phyloP scores from a whole-genome alignment of 2,329 filamentous ascomycete species.

The Fusarium sp. region DNA sequence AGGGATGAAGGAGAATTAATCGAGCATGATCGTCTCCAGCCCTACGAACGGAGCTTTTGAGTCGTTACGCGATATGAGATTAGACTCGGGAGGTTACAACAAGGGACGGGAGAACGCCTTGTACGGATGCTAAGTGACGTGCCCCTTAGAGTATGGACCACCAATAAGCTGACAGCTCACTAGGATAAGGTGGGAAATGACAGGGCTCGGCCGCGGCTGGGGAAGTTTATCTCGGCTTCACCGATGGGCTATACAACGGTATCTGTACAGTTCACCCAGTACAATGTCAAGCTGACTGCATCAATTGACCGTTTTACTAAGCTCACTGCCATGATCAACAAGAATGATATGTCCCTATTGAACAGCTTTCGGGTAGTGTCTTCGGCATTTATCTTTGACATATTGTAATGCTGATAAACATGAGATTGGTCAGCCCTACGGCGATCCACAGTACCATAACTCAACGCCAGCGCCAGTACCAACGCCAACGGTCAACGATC shows the following conservation, averaged over 20 bases:
- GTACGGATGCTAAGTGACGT: neutral
- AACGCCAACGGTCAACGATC: neutral
- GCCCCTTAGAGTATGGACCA: neutral
- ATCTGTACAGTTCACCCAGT: neutral
- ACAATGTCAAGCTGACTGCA: slow-evolving; percentile 7
- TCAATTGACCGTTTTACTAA: slow-evolving; percentile 13
- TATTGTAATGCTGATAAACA: neutral
- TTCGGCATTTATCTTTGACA: neutral
- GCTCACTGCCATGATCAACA: neutral
- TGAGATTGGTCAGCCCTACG: slow-evolving; percentile 13
- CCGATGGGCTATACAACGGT: slow-evolving; percentile 6
- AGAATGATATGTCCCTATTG: neutral
- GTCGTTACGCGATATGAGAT: neutral
- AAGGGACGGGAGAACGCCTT: neutral
- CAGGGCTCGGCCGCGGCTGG: slow-evolving; percentile 2
- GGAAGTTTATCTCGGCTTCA: slow-evolving; percentile 26
- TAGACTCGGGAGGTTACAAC: neutral
- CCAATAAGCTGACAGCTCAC: slow-evolving; percentile 8
- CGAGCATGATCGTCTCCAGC: neutral
- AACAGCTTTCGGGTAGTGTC: neutral
- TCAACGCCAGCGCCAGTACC: neutral
- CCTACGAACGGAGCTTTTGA: neutral
- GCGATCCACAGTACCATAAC: neutral
- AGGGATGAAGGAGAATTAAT: neutral
- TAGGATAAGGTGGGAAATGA: neutral